Evolutionary conservation across 2,329 filamentous ascomycete species (phyloP).

Genomic region (Aspergillus ustus): DNA sequence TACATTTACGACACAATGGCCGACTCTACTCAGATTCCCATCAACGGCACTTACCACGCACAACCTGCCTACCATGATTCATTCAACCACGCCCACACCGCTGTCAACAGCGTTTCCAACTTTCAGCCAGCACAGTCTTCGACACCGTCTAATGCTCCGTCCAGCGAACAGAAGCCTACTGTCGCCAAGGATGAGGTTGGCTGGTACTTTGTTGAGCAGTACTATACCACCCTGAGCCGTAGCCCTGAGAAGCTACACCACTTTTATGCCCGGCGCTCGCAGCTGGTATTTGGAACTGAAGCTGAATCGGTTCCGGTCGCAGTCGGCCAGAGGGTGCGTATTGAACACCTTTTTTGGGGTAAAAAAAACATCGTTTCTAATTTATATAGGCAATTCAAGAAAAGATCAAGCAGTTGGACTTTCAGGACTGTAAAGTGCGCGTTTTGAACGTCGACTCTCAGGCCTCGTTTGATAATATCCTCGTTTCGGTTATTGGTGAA

Average conservation of each 20-base stretch:
- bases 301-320: slow-evolving; percentile 86
- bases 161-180: slow-evolving; percentile 45
- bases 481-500: slow-evolving; percentile 97
- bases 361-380: neutral
- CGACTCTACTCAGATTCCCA: slow-evolving; percentile 45
- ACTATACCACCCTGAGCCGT: slow-evolving; percentile 97
- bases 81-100: slow-evolving; percentile 40
- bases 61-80: slow-evolving; percentile 46
- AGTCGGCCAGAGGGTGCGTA: slow-evolving; percentile 80
- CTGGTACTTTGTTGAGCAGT: slow-evolving; percentile 99
- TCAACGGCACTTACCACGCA: slow-evolving; percentile 48
- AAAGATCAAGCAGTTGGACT: slow-evolving; percentile 88
- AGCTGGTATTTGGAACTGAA: slow-evolving; percentile 91
- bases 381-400: slow-evolving; percentile 79
- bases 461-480: slow-evolving; percentile 87
- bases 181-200: slow-evolving; percentile 90
- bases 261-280: slow-evolving; percentile 95
- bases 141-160: slow-evolving; percentile 44
- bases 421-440: slow-evolving; percentile 97
- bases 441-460: slow-evolving; percentile 98
- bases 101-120: slow-evolving; percentile 41
- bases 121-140: slow-evolving; percentile 47
- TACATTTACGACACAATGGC: slow-evolving; percentile 38
- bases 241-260: slow-evolving; percentile 90
- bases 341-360: neutral